Conservation (phyloP, 805 yeast genomes). For the Candida sakaeoensis region DNA sequence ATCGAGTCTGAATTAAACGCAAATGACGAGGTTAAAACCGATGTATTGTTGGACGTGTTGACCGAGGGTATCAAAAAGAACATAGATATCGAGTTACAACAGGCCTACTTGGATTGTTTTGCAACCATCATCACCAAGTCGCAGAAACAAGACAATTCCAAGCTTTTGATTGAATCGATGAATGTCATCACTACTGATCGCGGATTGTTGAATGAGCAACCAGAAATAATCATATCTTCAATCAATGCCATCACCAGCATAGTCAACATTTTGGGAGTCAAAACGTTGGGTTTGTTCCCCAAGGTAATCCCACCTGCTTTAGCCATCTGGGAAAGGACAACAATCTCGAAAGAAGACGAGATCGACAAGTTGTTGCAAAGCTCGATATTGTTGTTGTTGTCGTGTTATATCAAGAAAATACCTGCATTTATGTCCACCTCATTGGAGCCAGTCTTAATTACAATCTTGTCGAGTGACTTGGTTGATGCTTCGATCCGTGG, state of each 20-base stretch:
- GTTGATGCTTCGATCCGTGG: constrained; percentile 61
- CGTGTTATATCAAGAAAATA: constrained; percentile 73
- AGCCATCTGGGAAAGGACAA: constrained; percentile 48
- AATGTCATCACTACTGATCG: constrained; percentile 42
- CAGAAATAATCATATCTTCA: constrained; percentile 70
- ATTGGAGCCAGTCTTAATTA: constrained; percentile 56
- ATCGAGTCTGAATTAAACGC: constrained; percentile 64
- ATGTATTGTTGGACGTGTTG: constrained; percentile 49
- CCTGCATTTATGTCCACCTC: constrained; percentile 81
- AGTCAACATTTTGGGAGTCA: constrained; percentile 76
- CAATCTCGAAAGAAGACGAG: constrained; percentile 26
- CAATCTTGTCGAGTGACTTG: constrained; percentile 52
- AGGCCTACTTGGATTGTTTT: constrained; percentile 66
- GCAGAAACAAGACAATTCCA: constrained; percentile 44
- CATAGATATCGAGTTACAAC: constrained; percentile 50
- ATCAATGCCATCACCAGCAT: constrained; percentile 68
- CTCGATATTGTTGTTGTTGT: constrained; percentile 65
- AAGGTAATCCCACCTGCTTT: constrained; percentile 76
- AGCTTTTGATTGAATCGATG: constrained; percentile 48
- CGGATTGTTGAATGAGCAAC: constrained; percentile 53
- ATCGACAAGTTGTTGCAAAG: constrained; percentile 51
- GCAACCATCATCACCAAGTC: constrained; percentile 62
- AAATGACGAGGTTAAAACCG: constrained; percentile 42
- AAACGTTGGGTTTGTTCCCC: constrained; percentile 79
- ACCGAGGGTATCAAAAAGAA: constrained; percentile 33